A percentile compares a stretch with the other conserved stretches of the same genome.
phyloP scores from a whole-genome alignment of 1,284 basidiomycete species.

The Ganoderma sp. region DNA sequence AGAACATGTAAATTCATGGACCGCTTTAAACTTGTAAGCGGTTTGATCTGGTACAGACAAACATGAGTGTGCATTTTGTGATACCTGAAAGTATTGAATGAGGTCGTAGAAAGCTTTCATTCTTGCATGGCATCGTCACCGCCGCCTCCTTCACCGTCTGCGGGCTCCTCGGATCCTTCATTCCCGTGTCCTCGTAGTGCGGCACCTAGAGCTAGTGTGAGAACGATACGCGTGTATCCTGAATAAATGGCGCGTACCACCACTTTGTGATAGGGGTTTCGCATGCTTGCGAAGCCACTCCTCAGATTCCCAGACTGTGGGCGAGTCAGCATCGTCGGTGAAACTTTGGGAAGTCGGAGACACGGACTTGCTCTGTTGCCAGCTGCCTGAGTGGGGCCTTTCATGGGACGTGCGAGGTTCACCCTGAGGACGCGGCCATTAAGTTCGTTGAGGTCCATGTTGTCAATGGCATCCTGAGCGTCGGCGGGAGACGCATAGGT shows the following conservation, averaged over 20 bases:
- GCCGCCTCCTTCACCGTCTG: constrained; percentile 36
- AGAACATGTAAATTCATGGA: neutral
- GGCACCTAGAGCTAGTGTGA: constrained; percentile 48
- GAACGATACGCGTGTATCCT: constrained; percentile 17
- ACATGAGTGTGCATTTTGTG: neutral
- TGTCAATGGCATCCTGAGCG: constrained; percentile 87
- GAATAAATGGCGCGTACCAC: constrained; percentile 52
- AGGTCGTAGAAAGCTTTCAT: constrained; percentile 30
- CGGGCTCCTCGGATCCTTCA: constrained; percentile 36
- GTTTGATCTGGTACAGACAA: neutral
- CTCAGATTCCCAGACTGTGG: constrained; percentile 84
- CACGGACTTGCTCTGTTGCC: constrained; percentile 77
- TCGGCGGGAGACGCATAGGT: constrained; percentile 77
- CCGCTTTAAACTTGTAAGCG: neutral
- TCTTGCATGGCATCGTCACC: constrained; percentile 69
- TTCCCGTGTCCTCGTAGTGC: constrained; percentile 48
- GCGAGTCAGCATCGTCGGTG: constrained; percentile 15
- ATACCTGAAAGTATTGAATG: neutral
- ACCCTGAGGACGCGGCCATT: constrained; percentile 77
- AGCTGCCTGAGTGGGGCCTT: constrained; percentile 62
- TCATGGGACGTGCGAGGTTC: constrained; percentile 77
- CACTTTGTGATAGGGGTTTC: constrained; percentile 72
- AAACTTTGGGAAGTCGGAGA: constrained; percentile 22
- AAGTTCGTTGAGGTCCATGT: constrained; percentile 87
- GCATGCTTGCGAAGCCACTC: constrained; percentile 80